These are phyloP conservation scores for Sporothrix pseudoabietina DNA, from an alignment of 2,329 filamentous ascomycete species.

Conservation along the genomic window DNA sequence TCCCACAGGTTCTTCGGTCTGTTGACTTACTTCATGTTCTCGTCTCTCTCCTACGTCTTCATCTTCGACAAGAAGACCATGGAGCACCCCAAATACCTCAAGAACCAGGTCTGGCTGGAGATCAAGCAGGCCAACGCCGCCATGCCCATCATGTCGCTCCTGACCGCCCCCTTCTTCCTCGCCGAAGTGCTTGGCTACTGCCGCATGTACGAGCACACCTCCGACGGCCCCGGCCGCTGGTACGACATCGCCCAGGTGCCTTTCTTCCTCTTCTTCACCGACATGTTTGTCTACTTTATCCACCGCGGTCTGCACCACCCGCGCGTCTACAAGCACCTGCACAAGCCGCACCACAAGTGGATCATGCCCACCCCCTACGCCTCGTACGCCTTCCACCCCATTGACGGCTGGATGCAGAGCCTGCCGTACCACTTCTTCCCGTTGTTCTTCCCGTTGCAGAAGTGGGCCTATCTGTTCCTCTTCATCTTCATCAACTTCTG, in stretches of 20 bases:
- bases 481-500: constrained; percentile 96
- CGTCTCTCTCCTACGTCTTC: constrained; percentile 80
- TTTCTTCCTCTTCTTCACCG: constrained; percentile 84
- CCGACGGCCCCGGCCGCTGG: constrained; percentile 72
- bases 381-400: constrained; percentile 89
- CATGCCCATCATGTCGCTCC: constrained; percentile 79
- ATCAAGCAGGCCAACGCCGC: constrained; percentile 76
- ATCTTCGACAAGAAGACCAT: constrained; percentile 90
- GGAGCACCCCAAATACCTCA: constrained; percentile 90
- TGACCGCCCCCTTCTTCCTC: constrained; percentile 81
- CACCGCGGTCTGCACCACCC: constrained; percentile 85
- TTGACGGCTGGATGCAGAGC: constrained; percentile 87
- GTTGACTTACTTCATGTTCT: constrained; percentile 80
- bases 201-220: constrained; percentile 81
- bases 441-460: constrained; percentile 89
- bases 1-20: constrained; percentile 76
- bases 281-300: constrained; percentile 89
- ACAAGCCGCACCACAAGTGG: constrained; percentile 99
- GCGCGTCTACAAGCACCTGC: constrained; percentile 78
- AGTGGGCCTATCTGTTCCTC: constrained; percentile 80
- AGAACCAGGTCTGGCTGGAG: constrained; percentile 86
- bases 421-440: constrained; percentile 92
- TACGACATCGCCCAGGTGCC: constrained; percentile 86
- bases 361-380: constrained; percentile 97
- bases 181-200: constrained; percentile 80